Evolutionary conservation across 139 green algal species (phyloP), one percentile per base, ranked within the genome.

Genomic region (Tetradesmus obliquus): DNA sequence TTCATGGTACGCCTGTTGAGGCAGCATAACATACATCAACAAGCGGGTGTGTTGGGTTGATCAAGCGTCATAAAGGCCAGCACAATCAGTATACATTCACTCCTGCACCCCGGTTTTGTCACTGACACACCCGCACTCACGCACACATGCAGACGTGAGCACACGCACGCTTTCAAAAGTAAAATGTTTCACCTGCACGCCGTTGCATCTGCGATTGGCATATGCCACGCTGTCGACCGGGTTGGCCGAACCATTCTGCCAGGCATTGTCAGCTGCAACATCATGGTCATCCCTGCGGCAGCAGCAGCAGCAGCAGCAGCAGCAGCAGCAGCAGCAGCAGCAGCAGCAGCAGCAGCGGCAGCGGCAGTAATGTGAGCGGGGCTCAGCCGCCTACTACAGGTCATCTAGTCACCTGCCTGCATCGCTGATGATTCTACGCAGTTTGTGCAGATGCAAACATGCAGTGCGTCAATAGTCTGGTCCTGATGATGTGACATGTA

Each of bases 241-340:
- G 22, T 89, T 89, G 58, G 84, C 84, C 19, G 84, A 80, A 55
- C 84, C 84, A 80, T 89, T 89, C 84, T 89, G 3, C 57, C 57
- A 79, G 12, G 84, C 57, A 80, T 89, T 89, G 84, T 89, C 84
- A 79, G 84, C 84, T 22, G 84, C 55, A 10, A 89, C 84, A 79
- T 89, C 84, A 55, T 89, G 84, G 19, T 89, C 84, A 55, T 89
- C 84, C 84, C 84, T 89, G 84, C 22, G 9, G 55, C 12, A 60
- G 22, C 51, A 62, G 22, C 79, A 84, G 19, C 20, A 7, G 20
- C 20, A 53, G 74, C 20, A 24, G 74, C n/a, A 24, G 20, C 22
- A 51, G 1, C 15, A 8, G 10, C 51, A 55, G 10, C 10, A 13
- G 10, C 60, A 72, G 60, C 60, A 10, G 12, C 10, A 72, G 12